Percentiles rank a stretch among this genome's conserved stretches.
Evolutionary conservation across 2,329 filamentous ascomycete species (phyloP).

Genomic region (Epichloe glyceriae): DNA sequence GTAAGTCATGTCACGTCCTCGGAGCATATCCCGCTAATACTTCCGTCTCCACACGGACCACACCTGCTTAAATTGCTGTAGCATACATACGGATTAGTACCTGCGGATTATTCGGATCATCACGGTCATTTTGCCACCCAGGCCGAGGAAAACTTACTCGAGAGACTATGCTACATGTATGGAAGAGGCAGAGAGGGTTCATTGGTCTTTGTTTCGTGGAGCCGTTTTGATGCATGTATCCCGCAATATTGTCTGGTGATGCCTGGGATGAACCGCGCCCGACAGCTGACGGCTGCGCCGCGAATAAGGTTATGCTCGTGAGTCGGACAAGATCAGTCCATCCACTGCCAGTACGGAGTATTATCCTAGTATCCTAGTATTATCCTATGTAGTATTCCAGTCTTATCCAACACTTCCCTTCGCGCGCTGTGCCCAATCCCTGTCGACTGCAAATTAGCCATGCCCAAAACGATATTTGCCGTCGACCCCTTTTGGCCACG

Average conservation of each 20-base stretch:
- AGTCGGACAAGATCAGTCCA: not conserved
- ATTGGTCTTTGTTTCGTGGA: not conserved
- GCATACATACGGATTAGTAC: not conserved
- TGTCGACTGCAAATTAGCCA: conserved; percentile 1
- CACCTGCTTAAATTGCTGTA: not conserved
- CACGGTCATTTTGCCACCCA: not conserved
- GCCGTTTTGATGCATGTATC: too few species aligned
- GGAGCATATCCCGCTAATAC: too few species aligned
- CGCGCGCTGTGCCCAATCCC: not conserved
- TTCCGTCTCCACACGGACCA: too few species aligned
- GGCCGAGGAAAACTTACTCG: too few species aligned
- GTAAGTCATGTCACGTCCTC: too few species aligned
- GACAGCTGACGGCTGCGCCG: too few species aligned
- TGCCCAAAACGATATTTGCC: not conserved
- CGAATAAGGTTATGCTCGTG: too few species aligned
- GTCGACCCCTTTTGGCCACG: not conserved
- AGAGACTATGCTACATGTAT: not conserved
- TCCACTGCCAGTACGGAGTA: not conserved
- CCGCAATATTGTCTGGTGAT: too few species aligned
- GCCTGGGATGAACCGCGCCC: too few species aligned
- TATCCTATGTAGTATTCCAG: too few species aligned
- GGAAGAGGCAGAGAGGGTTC: not conserved
- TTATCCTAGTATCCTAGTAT: too few species aligned
- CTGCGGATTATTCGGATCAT: not conserved
- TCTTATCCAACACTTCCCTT: not conserved